Conservation (phyloP, 1,139 yeast genomes). For the Yamadazyma siamensis region DNA sequence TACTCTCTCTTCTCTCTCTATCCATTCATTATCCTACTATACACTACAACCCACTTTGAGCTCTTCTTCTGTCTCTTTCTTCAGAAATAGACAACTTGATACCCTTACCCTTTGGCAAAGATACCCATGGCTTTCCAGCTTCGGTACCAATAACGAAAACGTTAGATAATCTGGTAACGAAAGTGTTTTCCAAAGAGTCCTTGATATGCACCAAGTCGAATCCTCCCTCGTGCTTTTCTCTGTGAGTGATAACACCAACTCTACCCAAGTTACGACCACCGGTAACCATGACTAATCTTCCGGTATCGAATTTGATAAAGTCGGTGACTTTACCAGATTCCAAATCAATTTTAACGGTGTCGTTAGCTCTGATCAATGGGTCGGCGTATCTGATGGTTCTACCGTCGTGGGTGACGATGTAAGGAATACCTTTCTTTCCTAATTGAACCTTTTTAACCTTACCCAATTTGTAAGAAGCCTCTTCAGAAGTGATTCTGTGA, state of each 20-base stretch:
- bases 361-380: slow-evolving; percentile 93
- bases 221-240: slow-evolving; percentile 99
- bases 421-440: slow-evolving; percentile 98
- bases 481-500: slow-evolving; percentile 98
- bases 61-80: slow-evolving; percentile 99
- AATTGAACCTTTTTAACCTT: slow-evolving; percentile 96
- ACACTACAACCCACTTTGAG: slow-evolving; percentile 59
- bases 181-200: slow-evolving; percentile 95
- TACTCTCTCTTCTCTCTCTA: too few species aligned
- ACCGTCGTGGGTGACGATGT: slow-evolving; percentile 98
- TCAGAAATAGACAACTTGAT: slow-evolving; percentile 95
- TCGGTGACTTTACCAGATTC: slow-evolving; percentile 93
- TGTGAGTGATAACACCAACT: slow-evolving; percentile 96
- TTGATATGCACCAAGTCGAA: slow-evolving; percentile 98
- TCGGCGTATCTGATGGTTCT: slow-evolving; percentile 99
- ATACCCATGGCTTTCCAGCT: slow-evolving; percentile 94
- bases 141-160: slow-evolving; percentile 93
- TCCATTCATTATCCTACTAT: slow-evolving; percentile 1
- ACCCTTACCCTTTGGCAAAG: slow-evolving; percentile 99
- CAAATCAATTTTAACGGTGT: slow-evolving; percentile 94
- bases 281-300: slow-evolving; percentile 94
- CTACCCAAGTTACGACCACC: slow-evolving; percentile 99
- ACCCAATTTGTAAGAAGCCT: slow-evolving; percentile 96
- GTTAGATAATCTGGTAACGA: slow-evolving; percentile 96
- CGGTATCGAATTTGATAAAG: slow-evolving; percentile 91